A percentile compares a stretch with the other conserved stretches of the same genome.
These are phyloP conservation scores for Benincasa hispida DNA, from an alignment of 306 rosid species.

Conservation along the genomic window DNA sequence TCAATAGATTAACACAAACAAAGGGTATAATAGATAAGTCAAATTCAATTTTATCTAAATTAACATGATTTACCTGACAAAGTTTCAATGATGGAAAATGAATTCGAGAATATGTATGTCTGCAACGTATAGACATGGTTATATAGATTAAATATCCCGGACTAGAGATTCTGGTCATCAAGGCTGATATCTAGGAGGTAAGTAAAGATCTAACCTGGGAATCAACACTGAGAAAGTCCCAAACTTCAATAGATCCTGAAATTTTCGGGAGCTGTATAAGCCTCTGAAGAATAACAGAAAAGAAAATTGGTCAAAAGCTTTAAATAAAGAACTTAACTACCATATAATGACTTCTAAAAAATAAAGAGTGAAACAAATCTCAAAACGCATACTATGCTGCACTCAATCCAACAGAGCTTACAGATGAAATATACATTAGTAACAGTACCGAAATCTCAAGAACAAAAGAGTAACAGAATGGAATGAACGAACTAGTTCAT, in stretches of 20 bases:
- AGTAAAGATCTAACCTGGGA: constrained; percentile 62
- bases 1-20: constrained; percentile 1
- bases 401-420: neutral
- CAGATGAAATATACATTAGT: neutral
- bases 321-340: neutral
- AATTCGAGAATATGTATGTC: constrained; percentile 83
- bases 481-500: neutral
- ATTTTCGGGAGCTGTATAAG: constrained; percentile 87
- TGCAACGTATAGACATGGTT: constrained; percentile 21
- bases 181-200: neutral
- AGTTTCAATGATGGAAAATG: constrained; percentile 86
- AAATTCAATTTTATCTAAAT: constrained; percentile 16
- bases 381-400: neutral
- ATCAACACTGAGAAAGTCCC: constrained; percentile 98
- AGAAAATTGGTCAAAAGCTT: constrained; percentile 9
- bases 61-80: constrained; percentile 60
- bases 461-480: neutral
- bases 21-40: neutral
- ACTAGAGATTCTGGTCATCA: neutral
- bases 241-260: constrained; percentile 96
- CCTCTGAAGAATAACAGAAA: constrained; percentile 40
- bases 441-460: neutral
- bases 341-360: neutral
- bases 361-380: neutral
- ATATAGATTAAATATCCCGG: neutral